Conservation (phyloP, 371 early-diverging fungal species). For the Syncephalastrum contaminatum region DNA sequence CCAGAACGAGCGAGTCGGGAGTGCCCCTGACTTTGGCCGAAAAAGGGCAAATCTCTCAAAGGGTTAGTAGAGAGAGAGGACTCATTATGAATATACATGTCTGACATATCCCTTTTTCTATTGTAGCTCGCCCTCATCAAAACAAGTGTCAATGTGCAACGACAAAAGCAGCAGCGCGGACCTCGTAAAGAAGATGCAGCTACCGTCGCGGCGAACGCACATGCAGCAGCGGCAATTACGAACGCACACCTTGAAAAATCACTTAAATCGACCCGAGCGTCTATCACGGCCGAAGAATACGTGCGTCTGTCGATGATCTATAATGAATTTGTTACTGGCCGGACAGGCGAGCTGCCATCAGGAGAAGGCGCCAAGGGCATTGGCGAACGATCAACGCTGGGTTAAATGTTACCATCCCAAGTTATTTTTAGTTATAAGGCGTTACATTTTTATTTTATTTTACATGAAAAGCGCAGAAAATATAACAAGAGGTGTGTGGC, state of each 20-base stretch:
- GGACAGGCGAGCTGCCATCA: slow-evolving; percentile 65
- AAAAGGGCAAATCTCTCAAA: slow-evolving; percentile 56
- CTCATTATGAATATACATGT: not conserved
- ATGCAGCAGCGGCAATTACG: slow-evolving; percentile 47
- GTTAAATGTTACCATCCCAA: slow-evolving; percentile 21
- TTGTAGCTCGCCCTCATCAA: slow-evolving; percentile 54
- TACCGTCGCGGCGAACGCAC: slow-evolving; percentile 11
- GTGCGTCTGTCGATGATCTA: slow-evolving; percentile 58
- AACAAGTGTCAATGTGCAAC: slow-evolving; percentile 31
- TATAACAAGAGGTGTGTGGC: too few relatives aligned
- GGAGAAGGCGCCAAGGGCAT: slow-evolving; percentile 68
- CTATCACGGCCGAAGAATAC: slow-evolving; percentile 64
- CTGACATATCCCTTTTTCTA: not conserved
- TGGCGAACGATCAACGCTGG: slow-evolving; percentile 65
- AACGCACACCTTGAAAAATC: slow-evolving; percentile 58
- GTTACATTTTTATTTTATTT: too few relatives aligned
- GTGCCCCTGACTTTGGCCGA: slow-evolving; percentile 60
- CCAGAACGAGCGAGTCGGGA: slow-evolving; percentile 17
- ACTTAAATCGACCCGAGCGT: slow-evolving; percentile 59
- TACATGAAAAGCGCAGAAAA: too few relatives aligned
- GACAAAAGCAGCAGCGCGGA: slow-evolving; percentile 6
- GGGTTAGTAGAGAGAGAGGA: slow-evolving; percentile 37
- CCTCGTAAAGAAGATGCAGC: slow-evolving; percentile 2
- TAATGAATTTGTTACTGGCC: slow-evolving; percentile 66
- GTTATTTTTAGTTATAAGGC: too few relatives aligned